These are phyloP conservation scores for Kurtzmaniella cleridarum DNA, from an alignment of 805 yeast species.

Conservation along the genomic window DNA sequence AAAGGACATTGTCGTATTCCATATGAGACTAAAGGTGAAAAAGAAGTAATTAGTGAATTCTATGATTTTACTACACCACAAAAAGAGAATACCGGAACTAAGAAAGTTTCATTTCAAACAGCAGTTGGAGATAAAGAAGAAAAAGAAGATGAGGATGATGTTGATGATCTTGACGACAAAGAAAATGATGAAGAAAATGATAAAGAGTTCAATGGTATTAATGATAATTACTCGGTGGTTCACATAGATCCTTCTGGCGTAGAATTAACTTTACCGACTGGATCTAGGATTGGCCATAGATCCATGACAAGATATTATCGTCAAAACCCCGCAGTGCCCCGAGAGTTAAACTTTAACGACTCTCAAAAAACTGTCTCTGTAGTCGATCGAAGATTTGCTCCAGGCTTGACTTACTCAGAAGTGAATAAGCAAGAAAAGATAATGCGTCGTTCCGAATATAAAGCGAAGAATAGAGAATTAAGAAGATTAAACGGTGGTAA, in stretches of 20 bases:
- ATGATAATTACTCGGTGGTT: constrained; percentile 25
- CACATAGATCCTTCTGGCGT: constrained; percentile 53
- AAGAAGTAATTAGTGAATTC: constrained; percentile 28
- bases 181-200: constrained; percentile 4
- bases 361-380: constrained; percentile 72
- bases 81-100: constrained; percentile 8
- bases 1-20: constrained; percentile 45
- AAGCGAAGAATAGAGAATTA: constrained; percentile 17
- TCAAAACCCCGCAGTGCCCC: constrained; percentile 41
- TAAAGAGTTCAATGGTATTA: constrained; percentile 10
- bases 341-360: constrained; percentile 38
- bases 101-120: constrained; percentile 7
- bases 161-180: constrained; percentile 8
- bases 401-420: constrained; percentile 26
- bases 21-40: constrained; percentile 38
- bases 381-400: constrained; percentile 54
- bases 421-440: constrained; percentile 31
- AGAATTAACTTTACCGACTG: constrained; percentile 71
- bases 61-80: constrained; percentile 28
- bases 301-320: constrained; percentile 65
- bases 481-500: constrained; percentile 21
- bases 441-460: constrained; percentile 17
- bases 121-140: constrained; percentile 5
- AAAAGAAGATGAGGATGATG: constrained; percentile 11
- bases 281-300: constrained; percentile 78